Evolutionary conservation across 1,139 yeast species (phyloP).

Genomic region (Yamadazyma diospyri): DNA sequence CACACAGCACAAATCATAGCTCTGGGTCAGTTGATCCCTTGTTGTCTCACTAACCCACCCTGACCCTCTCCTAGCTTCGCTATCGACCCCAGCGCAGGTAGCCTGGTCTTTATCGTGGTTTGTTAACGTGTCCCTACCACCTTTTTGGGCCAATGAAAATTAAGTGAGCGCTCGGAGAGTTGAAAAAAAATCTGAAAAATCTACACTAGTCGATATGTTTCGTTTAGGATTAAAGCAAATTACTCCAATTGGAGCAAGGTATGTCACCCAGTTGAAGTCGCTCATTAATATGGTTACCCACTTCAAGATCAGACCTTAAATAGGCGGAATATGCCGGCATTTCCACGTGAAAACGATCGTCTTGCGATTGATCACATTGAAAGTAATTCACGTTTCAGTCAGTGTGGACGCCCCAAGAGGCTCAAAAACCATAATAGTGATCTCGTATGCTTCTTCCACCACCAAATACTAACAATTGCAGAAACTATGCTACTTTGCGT

Average conservation of each 20-base stretch:
- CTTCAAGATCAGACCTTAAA: too few species aligned
- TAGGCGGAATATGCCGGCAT: too few species aligned
- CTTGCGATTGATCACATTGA: too few species aligned
- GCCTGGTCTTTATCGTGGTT: too few species aligned
- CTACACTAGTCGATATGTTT: slow-evolving; percentile 41
- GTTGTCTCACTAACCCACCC: background rate
- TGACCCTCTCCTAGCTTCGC: slow-evolving; percentile 1
- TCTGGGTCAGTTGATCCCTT: too few species aligned
- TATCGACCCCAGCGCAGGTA: too few species aligned
- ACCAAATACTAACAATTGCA: slow-evolving; percentile 20
- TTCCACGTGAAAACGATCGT: background rate
- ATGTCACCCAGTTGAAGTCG: slow-evolving; percentile 19
- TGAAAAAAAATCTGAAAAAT: slow-evolving; percentile 5
- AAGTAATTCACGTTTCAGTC: too few species aligned
- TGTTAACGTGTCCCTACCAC: slow-evolving; percentile 7
- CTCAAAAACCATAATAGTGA: background rate
- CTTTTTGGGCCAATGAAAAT: slow-evolving; percentile 18
- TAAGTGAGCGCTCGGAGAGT: slow-evolving; percentile 15
- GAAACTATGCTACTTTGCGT: slow-evolving; percentile 97
- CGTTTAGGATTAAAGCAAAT: slow-evolving; percentile 62
- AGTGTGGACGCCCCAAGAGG: background rate
- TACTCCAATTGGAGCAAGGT: slow-evolving; percentile 62
- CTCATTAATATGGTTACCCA: too few species aligned
- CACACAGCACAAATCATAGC: background rate
- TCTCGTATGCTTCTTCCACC: background rate